phyloP scores from a whole-genome alignment of 352 stramenopile species.

The Phytophthora pseudosyringae region DNA sequence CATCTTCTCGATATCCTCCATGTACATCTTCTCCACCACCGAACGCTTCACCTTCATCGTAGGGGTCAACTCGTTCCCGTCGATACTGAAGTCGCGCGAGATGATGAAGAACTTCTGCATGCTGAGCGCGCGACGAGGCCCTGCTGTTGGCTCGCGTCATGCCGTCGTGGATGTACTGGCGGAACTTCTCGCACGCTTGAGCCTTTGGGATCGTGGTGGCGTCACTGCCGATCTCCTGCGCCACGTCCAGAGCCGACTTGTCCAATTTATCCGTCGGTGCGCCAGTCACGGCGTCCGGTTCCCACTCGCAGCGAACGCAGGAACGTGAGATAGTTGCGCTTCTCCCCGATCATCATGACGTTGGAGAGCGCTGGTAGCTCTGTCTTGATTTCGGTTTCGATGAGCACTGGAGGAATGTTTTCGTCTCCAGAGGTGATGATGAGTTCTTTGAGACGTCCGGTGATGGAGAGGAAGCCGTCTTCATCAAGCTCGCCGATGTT shows the following conservation, averaged over 20 bases:
- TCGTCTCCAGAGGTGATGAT: constrained; percentile 93
- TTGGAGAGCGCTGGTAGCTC: constrained; percentile 81
- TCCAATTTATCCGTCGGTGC: constrained; percentile 77
- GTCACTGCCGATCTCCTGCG: constrained; percentile 57
- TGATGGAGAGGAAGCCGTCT: constrained; percentile 90
- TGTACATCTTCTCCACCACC: constrained; percentile 87
- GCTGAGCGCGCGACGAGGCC: constrained; percentile 52
- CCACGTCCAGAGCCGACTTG: constrained; percentile 58
- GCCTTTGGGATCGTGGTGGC: constrained; percentile 78
- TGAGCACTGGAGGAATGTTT: constrained; percentile 90
- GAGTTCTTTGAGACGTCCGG: constrained; percentile 94
- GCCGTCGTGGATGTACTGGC: constrained; percentile 72
- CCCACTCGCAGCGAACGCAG: constrained; percentile 81
- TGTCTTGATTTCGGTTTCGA: constrained; percentile 88
- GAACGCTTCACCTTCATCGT: constrained; percentile 95
- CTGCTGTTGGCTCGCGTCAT: constrained; percentile 64
- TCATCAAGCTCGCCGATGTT: constrained; percentile 85
- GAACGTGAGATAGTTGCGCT: constrained; percentile 90
- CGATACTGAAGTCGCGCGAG: constrained; percentile 78
- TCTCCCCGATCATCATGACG: constrained; percentile 91
- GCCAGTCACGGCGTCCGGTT: constrained; percentile 59
- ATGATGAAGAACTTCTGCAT: constrained; percentile 82
- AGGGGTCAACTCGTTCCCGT: constrained; percentile 89
- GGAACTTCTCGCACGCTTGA: constrained; percentile 62
- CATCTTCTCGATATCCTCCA: constrained; percentile 83